Percentiles rank a stretch among this genome's conserved stretches.
Conservation (phyloP, 2,329 filamentous ascomycete species). For the Beauveria sp. region DNA sequence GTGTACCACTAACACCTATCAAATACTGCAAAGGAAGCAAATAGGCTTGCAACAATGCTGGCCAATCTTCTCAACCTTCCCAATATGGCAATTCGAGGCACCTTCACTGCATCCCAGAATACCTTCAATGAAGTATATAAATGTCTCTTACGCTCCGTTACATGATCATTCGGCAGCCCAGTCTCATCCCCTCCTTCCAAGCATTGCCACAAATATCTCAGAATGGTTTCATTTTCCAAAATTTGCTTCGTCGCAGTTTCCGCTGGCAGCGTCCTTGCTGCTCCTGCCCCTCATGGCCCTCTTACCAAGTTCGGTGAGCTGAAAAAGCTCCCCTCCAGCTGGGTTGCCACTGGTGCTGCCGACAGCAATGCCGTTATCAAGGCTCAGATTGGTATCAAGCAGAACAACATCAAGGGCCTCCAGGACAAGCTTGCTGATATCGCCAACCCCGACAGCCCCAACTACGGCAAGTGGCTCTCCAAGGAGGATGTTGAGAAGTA, state of each 20-base stretch:
- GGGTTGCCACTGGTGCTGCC: slow-evolving; percentile 1
- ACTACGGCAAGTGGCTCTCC: slow-evolving; percentile 21
- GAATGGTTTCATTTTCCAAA: slow-evolving; percentile 12
- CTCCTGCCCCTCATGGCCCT: slow-evolving; percentile 1
- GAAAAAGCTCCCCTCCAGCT: neutral
- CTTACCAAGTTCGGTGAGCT: slow-evolving; percentile 9
- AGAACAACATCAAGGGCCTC: slow-evolving; percentile 19
- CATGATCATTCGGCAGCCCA: neutral
- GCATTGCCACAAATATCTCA: neutral
- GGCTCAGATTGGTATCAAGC: slow-evolving; percentile 11
- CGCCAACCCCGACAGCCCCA: slow-evolving; percentile 19
- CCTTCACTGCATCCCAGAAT: neutral
- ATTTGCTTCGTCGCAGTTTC: slow-evolving; percentile 7
- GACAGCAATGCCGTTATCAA: slow-evolving; percentile 6
- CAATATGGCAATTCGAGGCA: neutral
- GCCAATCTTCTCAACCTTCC: neutral
- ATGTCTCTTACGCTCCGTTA: neutral
- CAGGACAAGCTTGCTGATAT: slow-evolving; percentile 19
- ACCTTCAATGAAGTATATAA: neutral
- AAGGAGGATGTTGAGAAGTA: slow-evolving; percentile 17
- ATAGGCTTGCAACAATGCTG: neutral
- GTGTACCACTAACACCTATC: neutral
- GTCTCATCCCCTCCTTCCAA: neutral
- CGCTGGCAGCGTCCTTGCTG: slow-evolving; percentile 3
- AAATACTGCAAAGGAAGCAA: neutral